phyloP scores from a whole-genome alignment of 1,284 basidiomycete species.

The Polyporus tsugae region DNA sequence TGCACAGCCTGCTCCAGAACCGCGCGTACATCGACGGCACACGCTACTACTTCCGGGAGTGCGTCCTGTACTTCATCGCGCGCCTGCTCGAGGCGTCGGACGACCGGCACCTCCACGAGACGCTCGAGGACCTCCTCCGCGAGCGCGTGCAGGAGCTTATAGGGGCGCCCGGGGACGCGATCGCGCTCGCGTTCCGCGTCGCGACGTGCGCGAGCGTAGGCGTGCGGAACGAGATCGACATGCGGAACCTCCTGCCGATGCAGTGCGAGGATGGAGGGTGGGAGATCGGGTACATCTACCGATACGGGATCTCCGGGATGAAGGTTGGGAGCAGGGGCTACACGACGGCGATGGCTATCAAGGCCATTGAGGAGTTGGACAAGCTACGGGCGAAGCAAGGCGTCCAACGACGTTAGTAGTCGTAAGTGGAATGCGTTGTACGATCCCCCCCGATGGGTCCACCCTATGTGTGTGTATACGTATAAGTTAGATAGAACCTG shows the following conservation, averaged over 20 bases:
- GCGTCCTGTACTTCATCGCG: slow-evolving; percentile 56
- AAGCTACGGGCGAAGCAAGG: slow-evolving; percentile 5
- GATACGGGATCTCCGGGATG: slow-evolving; percentile 48
- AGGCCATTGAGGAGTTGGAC: slow-evolving; percentile 36
- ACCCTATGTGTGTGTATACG: not conserved
- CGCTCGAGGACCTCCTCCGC: slow-evolving; percentile 47
- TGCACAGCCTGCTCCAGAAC: slow-evolving; percentile 52
- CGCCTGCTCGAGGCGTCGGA: slow-evolving; percentile 49
- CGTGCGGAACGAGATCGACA: slow-evolving; percentile 45
- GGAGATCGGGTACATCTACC: slow-evolving; percentile 53
- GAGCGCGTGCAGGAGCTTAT: slow-evolving; percentile 54
- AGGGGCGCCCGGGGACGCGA: slow-evolving; percentile 52
- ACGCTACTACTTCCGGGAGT: slow-evolving; percentile 58
- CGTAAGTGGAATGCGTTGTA: not conserved
- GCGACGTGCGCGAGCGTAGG: slow-evolving; percentile 42
- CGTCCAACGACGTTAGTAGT: not conserved
- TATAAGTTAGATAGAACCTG: not conserved
- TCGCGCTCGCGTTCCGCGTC: slow-evolving; percentile 51
- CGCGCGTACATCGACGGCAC: slow-evolving; percentile 59
- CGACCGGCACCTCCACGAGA: slow-evolving; percentile 45
- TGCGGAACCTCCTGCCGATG: slow-evolving; percentile 47
- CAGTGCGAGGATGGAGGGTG: slow-evolving; percentile 54
- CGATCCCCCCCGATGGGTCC: not conserved
- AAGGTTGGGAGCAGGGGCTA: slow-evolving; percentile 54
- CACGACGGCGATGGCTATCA: slow-evolving; percentile 48